These are phyloP conservation scores for Emmonsia crescens DNA, from an alignment of 2,329 filamentous ascomycete genomes.

Conservation along the genomic window DNA sequence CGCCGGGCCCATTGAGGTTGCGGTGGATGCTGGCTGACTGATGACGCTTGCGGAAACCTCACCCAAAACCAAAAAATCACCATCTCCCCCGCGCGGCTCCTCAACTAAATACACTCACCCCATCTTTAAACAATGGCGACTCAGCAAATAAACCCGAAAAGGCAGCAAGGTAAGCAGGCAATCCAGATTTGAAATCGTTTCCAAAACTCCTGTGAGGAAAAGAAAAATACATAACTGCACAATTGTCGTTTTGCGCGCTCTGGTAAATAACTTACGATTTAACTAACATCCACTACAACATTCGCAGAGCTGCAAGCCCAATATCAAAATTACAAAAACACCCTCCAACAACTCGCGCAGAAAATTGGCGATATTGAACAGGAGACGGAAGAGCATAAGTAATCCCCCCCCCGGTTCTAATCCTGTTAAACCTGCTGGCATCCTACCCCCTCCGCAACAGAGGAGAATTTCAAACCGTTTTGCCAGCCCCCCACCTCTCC, in stretches of 20 bases:
- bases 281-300: background rate
- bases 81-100: background rate
- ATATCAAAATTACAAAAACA: conserved; percentile 50
- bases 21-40: too few relatives aligned
- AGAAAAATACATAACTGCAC: background rate
- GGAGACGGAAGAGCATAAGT: conserved; percentile 98
- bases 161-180: conserved; percentile 35
- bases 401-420: conserved; percentile 14
- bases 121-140: conserved; percentile 24
- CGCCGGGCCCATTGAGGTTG: too few relatives aligned
- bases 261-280: background rate
- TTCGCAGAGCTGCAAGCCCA: conserved; percentile 39
- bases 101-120: background rate
- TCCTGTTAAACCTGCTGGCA: background rate
- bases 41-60: too few relatives aligned
- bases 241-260: background rate
- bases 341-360: conserved; percentile 80
- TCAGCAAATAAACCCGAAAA: conserved; percentile 32
- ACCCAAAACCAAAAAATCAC: background rate
- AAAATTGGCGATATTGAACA: conserved; percentile 98
- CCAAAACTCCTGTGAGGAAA: background rate
- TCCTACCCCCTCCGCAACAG: background rate
- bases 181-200: background rate
- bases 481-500: background rate
- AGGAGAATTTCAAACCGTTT: too few relatives aligned